Evolutionary conservation across 257 asterid genomes (phyloP).

Genomic region (Cynanchum wilfordii): DNA sequence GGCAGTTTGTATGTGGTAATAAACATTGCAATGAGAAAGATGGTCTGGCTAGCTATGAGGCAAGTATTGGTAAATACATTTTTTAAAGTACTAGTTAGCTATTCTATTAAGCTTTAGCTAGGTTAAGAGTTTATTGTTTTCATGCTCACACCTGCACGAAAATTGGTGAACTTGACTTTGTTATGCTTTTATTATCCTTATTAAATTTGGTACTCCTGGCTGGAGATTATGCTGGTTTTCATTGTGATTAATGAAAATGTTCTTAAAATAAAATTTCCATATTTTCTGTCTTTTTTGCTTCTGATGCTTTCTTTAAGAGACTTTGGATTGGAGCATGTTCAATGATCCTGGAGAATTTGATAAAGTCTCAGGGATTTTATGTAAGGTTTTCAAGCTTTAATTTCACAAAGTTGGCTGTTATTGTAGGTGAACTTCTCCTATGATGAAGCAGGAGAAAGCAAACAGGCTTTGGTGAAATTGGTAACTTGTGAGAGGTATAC

Average conservation of each 20-base stretch:
- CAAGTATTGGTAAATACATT: slow-evolving; percentile 36
- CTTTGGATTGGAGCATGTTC: neutral
- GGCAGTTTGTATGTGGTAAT: slow-evolving; percentile 94
- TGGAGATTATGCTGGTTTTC: neutral
- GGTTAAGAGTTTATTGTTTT: neutral
- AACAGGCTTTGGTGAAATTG: slow-evolving; percentile 94
- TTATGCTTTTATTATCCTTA: neutral
- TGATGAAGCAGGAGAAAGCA: slow-evolving; percentile 91
- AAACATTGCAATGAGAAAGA: slow-evolving; percentile 72
- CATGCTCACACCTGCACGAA: neutral
- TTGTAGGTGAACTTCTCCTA: slow-evolving; percentile 87
- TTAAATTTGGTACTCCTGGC: neutral
- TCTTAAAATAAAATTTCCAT: neutral
- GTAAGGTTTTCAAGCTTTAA: neutral
- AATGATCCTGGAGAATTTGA: neutral
- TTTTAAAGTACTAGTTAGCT: slow-evolving; percentile 3
- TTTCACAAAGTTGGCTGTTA: slow-evolving; percentile 8
- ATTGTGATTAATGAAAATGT: neutral
- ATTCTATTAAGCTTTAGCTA: neutral
- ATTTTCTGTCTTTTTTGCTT: neutral
- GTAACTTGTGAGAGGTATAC: slow-evolving; percentile 80
- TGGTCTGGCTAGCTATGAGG: slow-evolving; percentile 91
- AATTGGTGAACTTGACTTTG: neutral
- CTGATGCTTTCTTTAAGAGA: neutral
- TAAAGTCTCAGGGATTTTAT: neutral